A percentile compares a stretch with the other conserved stretches of the same genome.
Conservation (phyloP, 2,329 filamentous ascomycete genomes). For the Ophiostoma novo-ulmi region DNA sequence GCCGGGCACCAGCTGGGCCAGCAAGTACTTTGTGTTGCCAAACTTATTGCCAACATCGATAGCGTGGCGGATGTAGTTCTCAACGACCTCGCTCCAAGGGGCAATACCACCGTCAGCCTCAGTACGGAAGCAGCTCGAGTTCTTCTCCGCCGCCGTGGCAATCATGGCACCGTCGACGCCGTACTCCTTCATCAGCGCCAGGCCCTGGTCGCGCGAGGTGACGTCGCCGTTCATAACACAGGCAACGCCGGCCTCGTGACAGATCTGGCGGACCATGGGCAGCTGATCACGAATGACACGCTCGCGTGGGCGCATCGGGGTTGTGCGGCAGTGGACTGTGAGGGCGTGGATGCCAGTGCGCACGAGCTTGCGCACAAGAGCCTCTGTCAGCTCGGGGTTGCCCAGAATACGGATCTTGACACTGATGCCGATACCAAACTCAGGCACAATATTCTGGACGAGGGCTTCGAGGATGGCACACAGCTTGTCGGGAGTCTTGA, state of each 20-base stretch:
- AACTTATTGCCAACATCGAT: constrained; percentile 80
- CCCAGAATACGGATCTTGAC: constrained; percentile 93
- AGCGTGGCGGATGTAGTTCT: constrained; percentile 65
- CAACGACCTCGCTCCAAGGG: constrained; percentile 71
- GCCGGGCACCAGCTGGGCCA: constrained; percentile 80
- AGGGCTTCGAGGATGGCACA: constrained; percentile 77
- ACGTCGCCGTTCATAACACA: constrained; percentile 97
- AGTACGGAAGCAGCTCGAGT: constrained; percentile 78
- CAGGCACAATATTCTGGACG: constrained; percentile 69
- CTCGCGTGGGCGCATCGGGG: constrained; percentile 89
- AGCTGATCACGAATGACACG: constrained; percentile 81
- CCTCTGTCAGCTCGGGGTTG: constrained; percentile 67
- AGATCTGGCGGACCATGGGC: constrained; percentile 74
- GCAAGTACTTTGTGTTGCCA: constrained; percentile 87
- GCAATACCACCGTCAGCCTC: constrained; percentile 63
- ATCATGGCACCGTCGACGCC: constrained; percentile 97
- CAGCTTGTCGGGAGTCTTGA: constrained; percentile 78
- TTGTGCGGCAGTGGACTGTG: constrained; percentile 92
- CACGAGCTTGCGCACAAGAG: constrained; percentile 71
- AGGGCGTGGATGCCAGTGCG: constrained; percentile 86
- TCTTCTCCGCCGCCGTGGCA: constrained; percentile 84
- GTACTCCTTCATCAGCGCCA: constrained; percentile 67
- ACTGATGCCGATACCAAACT: constrained; percentile 85
- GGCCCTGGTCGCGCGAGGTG: constrained; percentile 63
- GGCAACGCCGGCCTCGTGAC: constrained; percentile 77